These are phyloP conservation scores for Stereocaulon alpinum DNA, from an alignment of 495 filamentous ascomycete genomes.

Conservation along the genomic window DNA sequence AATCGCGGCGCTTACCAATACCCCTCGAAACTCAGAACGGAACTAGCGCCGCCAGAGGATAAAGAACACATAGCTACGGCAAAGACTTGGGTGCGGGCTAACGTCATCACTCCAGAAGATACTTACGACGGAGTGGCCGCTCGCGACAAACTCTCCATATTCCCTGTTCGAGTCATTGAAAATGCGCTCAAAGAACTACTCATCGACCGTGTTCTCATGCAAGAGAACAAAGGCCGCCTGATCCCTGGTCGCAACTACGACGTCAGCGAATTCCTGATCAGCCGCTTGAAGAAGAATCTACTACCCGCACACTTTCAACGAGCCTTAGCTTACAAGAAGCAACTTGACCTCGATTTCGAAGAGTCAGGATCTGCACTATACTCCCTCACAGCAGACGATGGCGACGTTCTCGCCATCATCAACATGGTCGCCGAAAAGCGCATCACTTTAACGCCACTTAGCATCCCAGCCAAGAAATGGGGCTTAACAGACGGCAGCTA, in stretches of 20 bases:
- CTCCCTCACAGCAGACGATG: constrained; percentile 46
- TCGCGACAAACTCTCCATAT: constrained; percentile 31
- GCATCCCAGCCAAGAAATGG: constrained; percentile 56
- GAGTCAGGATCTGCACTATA: constrained; percentile 26
- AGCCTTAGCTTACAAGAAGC: constrained; percentile 27
- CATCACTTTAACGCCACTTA: constrained; percentile 43
- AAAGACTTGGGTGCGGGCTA: constrained; percentile 54
- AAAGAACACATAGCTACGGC: constrained; percentile 30
- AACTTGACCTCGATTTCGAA: constrained; percentile 31
- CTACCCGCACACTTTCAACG: constrained; percentile 24
- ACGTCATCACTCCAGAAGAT: constrained; percentile 41
- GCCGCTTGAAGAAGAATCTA: constrained; percentile 24
- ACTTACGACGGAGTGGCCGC: constrained; percentile 37
- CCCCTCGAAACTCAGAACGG: constrained; percentile 8
- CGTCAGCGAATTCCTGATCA: constrained; percentile 22
- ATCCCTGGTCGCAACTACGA: constrained; percentile 38
- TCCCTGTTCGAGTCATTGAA: constrained; percentile 41
- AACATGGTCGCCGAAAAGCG: constrained; percentile 55
- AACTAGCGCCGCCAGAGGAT: constrained; percentile 15
- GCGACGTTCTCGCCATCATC: constrained; percentile 56
- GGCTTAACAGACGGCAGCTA: constrained; percentile 65
- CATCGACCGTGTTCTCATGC: constrained; percentile 47
- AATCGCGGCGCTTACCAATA: constrained; percentile 33
- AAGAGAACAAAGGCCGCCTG: constrained; percentile 42
- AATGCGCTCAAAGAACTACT: constrained; percentile 48